phyloP scores from a whole-genome alignment of 441 rosid species.

The Bruguiera hainesii region DNA sequence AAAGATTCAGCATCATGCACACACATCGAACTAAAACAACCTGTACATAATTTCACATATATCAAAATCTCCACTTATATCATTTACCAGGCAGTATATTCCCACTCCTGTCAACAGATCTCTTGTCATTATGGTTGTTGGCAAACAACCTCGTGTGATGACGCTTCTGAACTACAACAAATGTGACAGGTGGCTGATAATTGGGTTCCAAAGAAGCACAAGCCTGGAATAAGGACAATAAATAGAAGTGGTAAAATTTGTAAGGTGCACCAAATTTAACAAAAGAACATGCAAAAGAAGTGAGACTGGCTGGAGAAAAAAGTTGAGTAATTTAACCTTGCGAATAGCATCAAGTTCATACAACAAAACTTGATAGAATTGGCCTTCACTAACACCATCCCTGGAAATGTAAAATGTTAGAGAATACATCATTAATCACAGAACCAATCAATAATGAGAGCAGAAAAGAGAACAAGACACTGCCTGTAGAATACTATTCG shows the following conservation, averaged over 20 bases:
- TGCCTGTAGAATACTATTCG: slow-evolving; percentile 91
- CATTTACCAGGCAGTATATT: slow-evolving; percentile 79
- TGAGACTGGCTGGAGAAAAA: not conserved
- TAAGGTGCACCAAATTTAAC: not conserved
- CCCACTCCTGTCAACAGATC: slow-evolving; percentile 80
- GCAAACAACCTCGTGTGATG: slow-evolving; percentile 98
- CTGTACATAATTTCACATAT: not conserved
- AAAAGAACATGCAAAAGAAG: not conserved
- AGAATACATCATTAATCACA: slow-evolving; percentile 2
- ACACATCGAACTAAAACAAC: not conserved
- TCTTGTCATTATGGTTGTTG: slow-evolving; percentile 61
- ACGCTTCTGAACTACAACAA: slow-evolving; percentile 98
- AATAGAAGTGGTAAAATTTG: not conserved
- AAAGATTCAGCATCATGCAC: not conserved
- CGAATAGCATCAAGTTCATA: slow-evolving; percentile 94
- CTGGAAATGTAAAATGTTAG: slow-evolving; percentile 32
- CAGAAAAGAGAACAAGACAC: not conserved
- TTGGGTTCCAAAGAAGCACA: slow-evolving; percentile 84
- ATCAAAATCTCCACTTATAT: not conserved
- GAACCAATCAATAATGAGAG: not conserved
- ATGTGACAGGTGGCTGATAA: slow-evolving; percentile 97
- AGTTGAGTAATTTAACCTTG: slow-evolving; percentile 42
- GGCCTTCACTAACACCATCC: slow-evolving; percentile 97
- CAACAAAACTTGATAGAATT: slow-evolving; percentile 82
- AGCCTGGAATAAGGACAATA: slow-evolving; percentile 44